phyloP scores from a whole-genome alignment of 1,139 yeast species.

The Blastobotrys arbuscula region DNA sequence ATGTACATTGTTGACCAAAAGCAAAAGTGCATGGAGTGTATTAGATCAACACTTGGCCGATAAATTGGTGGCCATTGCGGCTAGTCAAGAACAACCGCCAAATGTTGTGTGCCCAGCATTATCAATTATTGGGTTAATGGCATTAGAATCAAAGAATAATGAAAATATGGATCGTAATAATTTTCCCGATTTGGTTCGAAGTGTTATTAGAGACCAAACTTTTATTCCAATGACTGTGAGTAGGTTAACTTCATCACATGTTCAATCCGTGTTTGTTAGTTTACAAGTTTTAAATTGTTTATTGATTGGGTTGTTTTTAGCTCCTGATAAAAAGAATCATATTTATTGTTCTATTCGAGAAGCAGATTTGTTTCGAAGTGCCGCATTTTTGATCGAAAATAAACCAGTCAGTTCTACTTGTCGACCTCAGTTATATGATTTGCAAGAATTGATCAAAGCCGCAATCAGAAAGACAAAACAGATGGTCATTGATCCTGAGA shows the following conservation, averaged over 20 bases:
- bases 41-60: slow-evolving; percentile 27
- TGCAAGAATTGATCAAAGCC: slow-evolving; percentile 28
- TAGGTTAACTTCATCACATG: slow-evolving; percentile 22
- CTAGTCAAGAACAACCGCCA: slow-evolving; percentile 22
- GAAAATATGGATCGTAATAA: slow-evolving; percentile 12
- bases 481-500: slow-evolving; percentile 18
- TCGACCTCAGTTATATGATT: slow-evolving; percentile 26
- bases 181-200: slow-evolving; percentile 20
- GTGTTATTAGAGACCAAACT: slow-evolving; percentile 19
- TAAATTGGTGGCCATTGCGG: slow-evolving; percentile 19
- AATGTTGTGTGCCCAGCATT: slow-evolving; percentile 28
- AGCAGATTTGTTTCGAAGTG: slow-evolving; percentile 25
- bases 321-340: slow-evolving; percentile 18
- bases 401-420: slow-evolving; percentile 26
- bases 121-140: slow-evolving; percentile 25
- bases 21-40: slow-evolving; percentile 27
- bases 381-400: slow-evolving; percentile 26
- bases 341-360: slow-evolving; percentile 25
- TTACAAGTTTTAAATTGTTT: slow-evolving; percentile 26
- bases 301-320: slow-evolving; percentile 24
- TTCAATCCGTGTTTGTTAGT: slow-evolving; percentile 25
- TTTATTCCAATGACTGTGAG: slow-evolving; percentile 23
- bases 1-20: slow-evolving; percentile 22
- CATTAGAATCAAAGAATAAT: slow-evolving; percentile 23
- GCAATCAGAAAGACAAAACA: slow-evolving; percentile 23